Percentiles rank a stretch among this genome's conserved stretches.
These are phyloP conservation scores for Trichoderma sp. DNA, from an alignment of 2,329 filamentous ascomycete genomes.

Conservation along the genomic window DNA sequence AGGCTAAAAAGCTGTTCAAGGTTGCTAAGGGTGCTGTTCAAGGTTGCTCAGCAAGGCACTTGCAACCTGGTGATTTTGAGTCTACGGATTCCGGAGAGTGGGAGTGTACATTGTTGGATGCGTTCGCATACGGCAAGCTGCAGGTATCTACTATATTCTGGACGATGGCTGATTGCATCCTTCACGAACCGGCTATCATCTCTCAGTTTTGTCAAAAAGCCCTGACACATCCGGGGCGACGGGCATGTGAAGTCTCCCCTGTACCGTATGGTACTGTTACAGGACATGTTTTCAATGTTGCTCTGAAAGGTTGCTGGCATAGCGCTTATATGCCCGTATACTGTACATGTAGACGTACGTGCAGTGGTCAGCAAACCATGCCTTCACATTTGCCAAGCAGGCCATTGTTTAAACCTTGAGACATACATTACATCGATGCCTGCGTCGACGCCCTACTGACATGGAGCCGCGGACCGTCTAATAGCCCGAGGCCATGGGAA, in stretches of 20 bases:
- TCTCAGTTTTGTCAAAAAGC: conserved; percentile 1
- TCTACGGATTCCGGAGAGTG: neutral
- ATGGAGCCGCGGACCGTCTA: conserved; percentile 2
- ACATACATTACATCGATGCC: neutral
- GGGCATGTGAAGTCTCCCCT: neutral
- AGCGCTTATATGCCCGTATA: neutral
- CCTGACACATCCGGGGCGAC: neutral
- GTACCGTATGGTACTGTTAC: neutral
- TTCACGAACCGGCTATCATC: neutral
- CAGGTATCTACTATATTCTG: neutral
- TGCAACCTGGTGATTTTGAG: neutral
- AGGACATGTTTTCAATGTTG: neutral
- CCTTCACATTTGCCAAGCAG: neutral
- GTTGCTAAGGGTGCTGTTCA: neutral
- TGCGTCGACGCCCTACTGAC: conserved; percentile 8
- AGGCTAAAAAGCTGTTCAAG: neutral
- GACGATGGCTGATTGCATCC: neutral
- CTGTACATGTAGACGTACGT: neutral
- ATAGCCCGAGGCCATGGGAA: conserved; percentile 3
- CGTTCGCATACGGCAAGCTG: neutral
- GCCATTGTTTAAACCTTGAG: neutral
- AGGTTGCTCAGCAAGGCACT: neutral
- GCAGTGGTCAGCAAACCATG: neutral
- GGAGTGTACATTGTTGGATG: neutral
- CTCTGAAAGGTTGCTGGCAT: neutral